These are phyloP conservation scores for Colletotrichum noveboracense DNA, from an alignment of 2,329 filamentous ascomycete genomes.

Conservation along the genomic window DNA sequence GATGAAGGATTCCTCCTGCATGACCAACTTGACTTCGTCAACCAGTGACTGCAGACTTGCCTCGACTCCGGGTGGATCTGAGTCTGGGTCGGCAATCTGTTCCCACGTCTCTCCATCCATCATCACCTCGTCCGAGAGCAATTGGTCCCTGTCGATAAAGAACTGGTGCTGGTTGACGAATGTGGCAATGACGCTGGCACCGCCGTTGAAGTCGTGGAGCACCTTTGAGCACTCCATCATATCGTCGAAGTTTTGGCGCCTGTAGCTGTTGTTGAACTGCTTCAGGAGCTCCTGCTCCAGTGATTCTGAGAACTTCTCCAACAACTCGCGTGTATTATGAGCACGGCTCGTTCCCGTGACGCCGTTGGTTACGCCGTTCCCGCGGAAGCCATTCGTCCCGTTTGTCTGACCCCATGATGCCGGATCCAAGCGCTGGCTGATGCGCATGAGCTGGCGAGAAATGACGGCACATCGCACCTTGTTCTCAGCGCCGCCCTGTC, in stretches of 20 bases:
- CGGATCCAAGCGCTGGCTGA: slow-evolving; percentile 89
- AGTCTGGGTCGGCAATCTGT: slow-evolving; percentile 89
- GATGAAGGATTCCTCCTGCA: slow-evolving; percentile 96
- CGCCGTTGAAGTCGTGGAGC: slow-evolving; percentile 93
- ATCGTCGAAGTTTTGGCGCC: slow-evolving; percentile 92
- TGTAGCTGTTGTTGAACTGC: slow-evolving; percentile 97
- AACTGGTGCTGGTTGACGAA: slow-evolving; percentile 99
- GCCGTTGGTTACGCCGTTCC: slow-evolving; percentile 57
- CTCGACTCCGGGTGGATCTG: slow-evolving; percentile 89
- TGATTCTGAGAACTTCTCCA: slow-evolving; percentile 96
- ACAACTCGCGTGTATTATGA: slow-evolving; percentile 81
- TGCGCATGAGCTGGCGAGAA: slow-evolving; percentile 89
- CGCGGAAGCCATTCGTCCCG: slow-evolving; percentile 54
- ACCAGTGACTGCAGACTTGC: slow-evolving; percentile 89
- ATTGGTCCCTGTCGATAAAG: slow-evolving; percentile 94
- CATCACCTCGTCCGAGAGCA: slow-evolving; percentile 85
- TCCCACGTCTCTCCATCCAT: slow-evolving; percentile 85
- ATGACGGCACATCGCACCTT: slow-evolving; percentile 95
- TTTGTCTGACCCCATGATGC: slow-evolving; percentile 72
- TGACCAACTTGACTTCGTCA: slow-evolving; percentile 92
- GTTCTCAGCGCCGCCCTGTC: slow-evolving; percentile 84
- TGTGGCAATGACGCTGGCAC: slow-evolving; percentile 90
- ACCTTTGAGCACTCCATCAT: slow-evolving; percentile 98
- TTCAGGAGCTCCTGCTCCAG: slow-evolving; percentile 93
- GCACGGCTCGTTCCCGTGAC: slow-evolving; percentile 43